phyloP scores from a whole-genome alignment of 208 protist species.

The Leishmania tropica region DNA sequence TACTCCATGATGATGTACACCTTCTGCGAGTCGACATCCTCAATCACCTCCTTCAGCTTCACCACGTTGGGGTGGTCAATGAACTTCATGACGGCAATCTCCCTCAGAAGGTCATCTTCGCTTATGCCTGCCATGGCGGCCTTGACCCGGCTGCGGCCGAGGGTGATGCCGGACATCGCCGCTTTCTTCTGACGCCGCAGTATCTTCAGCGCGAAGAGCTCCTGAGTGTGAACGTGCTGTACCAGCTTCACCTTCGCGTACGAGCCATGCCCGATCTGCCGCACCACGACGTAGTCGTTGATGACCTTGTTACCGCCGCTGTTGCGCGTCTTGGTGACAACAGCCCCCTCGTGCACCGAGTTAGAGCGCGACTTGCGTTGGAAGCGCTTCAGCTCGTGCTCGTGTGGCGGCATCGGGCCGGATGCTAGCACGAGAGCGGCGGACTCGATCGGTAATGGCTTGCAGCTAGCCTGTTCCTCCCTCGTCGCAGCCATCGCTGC shows the following conservation, averaged over 20 bases:
- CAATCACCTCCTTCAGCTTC: slow-evolving; percentile 95
- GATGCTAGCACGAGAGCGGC: background rate
- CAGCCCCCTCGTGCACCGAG: slow-evolving; percentile 40
- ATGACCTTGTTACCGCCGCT: slow-evolving; percentile 88
- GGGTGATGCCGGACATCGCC: slow-evolving; percentile 3
- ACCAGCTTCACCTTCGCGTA: slow-evolving; percentile 92
- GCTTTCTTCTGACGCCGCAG: slow-evolving; percentile 41
- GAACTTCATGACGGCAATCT: slow-evolving; percentile 97
- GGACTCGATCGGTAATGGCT: background rate
- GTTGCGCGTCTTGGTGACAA: slow-evolving; percentile 61
- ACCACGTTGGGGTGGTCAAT: slow-evolving; percentile 96
- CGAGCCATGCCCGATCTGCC: slow-evolving; percentile 71
- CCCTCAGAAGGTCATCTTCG: slow-evolving; percentile 85
- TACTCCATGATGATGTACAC: slow-evolving; percentile 96
- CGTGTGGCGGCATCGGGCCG: slow-evolving; percentile 25
- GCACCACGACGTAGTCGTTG: slow-evolving; percentile 91
- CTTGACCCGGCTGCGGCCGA: slow-evolving; percentile 28
- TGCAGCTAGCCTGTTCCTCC: background rate
- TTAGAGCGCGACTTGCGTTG: slow-evolving; percentile 45
- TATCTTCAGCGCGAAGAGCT: slow-evolving; percentile 88
- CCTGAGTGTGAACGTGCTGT: slow-evolving; percentile 66
- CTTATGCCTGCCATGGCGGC: slow-evolving; percentile 13
- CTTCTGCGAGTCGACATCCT: slow-evolving; percentile 90
- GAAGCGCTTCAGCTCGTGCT: slow-evolving; percentile 64
- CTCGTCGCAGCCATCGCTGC: background rate